Evolutionary conservation across 2,329 filamentous ascomycete genomes (phyloP).

Genomic region (Daldinia sp.): DNA sequence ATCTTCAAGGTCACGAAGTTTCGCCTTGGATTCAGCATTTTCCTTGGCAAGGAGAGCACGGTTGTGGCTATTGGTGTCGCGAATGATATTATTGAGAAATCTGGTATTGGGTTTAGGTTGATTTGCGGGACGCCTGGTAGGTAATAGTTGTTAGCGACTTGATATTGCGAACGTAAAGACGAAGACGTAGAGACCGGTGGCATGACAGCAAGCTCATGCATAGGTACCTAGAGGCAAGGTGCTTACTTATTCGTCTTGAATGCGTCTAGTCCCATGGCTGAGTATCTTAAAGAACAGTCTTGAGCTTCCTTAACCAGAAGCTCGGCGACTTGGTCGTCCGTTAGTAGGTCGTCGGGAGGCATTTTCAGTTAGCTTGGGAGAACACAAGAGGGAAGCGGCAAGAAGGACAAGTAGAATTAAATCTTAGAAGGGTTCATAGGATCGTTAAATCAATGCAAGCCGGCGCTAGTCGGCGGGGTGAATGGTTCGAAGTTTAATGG

Average conservation of each 20-base stretch:
- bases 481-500: conserved; percentile 7
- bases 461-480: conserved; percentile 17
- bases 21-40: conserved; percentile 76
- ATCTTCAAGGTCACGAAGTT: conserved; percentile 69
- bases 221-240: too few species aligned
- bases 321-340: conserved; percentile 81
- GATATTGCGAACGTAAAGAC: neutral
- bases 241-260: conserved; percentile 60
- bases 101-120: conserved; percentile 90
- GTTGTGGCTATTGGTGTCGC: conserved; percentile 89
- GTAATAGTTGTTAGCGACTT: conserved; percentile 16
- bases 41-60: conserved; percentile 85
- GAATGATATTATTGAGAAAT: conserved; percentile 88
- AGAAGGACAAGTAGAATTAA: neutral
- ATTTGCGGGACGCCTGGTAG: conserved; percentile 63
- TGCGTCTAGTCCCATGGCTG: conserved; percentile 75
- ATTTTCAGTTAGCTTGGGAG: conserved; percentile 25
- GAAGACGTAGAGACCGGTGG: neutral
- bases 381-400: neutral
- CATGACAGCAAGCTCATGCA: conserved; percentile 12
- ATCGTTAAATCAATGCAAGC: neutral
- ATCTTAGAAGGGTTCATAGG: conserved; percentile 3
- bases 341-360: conserved; percentile 57
- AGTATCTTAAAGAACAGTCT: conserved; percentile 76
- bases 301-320: conserved; percentile 83